Evolutionary conservation across 2,329 filamentous ascomycete genomes (phyloP).

Genomic region (Hypoxylon sp.): DNA sequence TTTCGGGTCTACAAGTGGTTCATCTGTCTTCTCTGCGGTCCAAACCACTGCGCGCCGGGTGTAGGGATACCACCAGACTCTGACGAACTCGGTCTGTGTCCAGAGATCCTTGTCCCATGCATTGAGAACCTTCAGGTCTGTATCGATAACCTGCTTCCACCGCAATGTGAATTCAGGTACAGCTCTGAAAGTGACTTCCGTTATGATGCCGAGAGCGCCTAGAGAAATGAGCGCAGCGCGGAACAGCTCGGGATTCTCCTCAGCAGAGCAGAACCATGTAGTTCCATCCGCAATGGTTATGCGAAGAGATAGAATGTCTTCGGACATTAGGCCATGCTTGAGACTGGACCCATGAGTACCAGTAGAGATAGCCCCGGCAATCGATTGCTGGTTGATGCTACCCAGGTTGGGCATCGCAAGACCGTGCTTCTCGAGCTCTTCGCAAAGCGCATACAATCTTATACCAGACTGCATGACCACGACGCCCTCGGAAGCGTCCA

Average conservation of each 20-base stretch:
- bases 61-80: conserved; percentile 99
- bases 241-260: conserved; percentile 83
- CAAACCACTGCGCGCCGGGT: conserved; percentile 89
- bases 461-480: conserved; percentile 92
- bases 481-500: conserved; percentile 75
- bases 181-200: conserved; percentile 87
- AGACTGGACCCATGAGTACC: conserved; percentile 93
- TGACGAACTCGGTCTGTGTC: conserved; percentile 88
- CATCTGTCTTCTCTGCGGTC: conserved; percentile 84
- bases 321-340: conserved; percentile 85
- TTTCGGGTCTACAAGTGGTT: conserved; percentile 71
- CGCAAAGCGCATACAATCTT: conserved; percentile 80
- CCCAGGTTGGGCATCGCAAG: conserved; percentile 92
- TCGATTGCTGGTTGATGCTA: conserved; percentile 94
- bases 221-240: conserved; percentile 89
- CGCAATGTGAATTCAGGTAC: conserved; percentile 85
- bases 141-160: conserved; percentile 86
- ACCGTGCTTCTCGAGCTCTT: conserved; percentile 79
- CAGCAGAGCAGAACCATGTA: conserved; percentile 77
- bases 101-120: conserved; percentile 83
- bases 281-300: conserved; percentile 87
- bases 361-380: conserved; percentile 92
- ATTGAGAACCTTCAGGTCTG: conserved; percentile 76
- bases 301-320: conserved; percentile 80
- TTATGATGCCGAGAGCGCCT: conserved; percentile 91